Evolutionary conservation across 192 early-diverging fungal species (phyloP), one percentile per base, ranked within the genome.

Genomic region (Obelidium mucronatum): DNA sequence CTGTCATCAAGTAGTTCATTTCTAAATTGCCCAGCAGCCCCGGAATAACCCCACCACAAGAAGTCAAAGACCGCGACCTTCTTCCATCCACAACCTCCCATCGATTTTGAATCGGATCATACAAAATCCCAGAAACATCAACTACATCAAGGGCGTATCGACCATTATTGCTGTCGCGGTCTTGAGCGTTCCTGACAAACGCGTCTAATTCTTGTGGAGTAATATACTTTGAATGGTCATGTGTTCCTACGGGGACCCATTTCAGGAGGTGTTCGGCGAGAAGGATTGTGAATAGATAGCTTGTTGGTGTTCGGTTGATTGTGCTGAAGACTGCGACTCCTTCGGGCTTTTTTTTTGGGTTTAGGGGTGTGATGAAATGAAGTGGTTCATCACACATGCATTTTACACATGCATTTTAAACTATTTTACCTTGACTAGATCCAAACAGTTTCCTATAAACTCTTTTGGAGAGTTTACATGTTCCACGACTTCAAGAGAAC

Each of bases 401-500:
- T 61, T n/a, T 28, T 2, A 15, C 19, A 37, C n/a, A n/a, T n/a
- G n/a, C n/a, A n/a, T n/a, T n/a, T n/a, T n/a, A n/a, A n/a, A n/a
- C n/a, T n/a, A n/a, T 22, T 40, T 4, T 64, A 91, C 91, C 87
- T 89, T 90, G 30, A 90, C 76, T 36, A 97, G 82, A 42, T 87
- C 66, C 33, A 85, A 75, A 52, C 93, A 90, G 0, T 88, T 82
- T n/a, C 78, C 72, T 5, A 96, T 83, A 79, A 98, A 97, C 26
- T 77, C 77, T 3, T 77, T 63, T 0, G 93, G 91, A 71, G 95
- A 84, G 17, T 80, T 83, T 4, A 98, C 97, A 77, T 97, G 96
- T 82, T 98, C 97, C 58, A 97, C 91, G 34, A 97, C 93, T 78
- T 98, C 97, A 78, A 96, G 80, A 1, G 93, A 93, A 19, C 89